Evolutionary conservation across 1,284 basidiomycete species (phyloP), one percentile per base, ranked within the genome.

Genomic region (Rhodotorula sp.): DNA sequence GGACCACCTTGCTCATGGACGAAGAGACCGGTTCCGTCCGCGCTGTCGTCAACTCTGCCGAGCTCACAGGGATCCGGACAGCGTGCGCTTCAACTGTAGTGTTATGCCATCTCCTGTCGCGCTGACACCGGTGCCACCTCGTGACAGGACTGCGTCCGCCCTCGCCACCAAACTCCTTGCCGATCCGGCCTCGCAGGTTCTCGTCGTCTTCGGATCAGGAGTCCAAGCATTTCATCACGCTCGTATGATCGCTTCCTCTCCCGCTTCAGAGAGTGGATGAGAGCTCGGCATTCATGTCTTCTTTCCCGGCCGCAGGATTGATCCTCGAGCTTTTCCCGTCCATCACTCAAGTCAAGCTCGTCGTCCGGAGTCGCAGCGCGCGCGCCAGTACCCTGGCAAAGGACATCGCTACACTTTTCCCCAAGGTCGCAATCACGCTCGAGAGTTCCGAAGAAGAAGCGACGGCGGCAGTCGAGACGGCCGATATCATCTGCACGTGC

Each of bases 401-500:
- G 6, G 33, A 49, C 6, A 10, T 69, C 4, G 17, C 26, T 20
- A 12, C 7, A 2, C 62, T 67, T 15, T 69, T 61, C 42, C n/a
- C 55, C 4, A 49, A 22, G 48, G 22, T 15, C 22, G 22, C 10
- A 4, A 63, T 70, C 6, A 14, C 30, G 10, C 18, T 48, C 29
- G 24, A 29, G 5, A 42, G 10, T 42, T 42, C 37, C 37, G 26
- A 14, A 1, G n/a, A 45, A 1, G 24, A 60, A 0, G 29, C 68
- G 24, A 20, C 20, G 12, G 61, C n/a, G 12, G 55, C 48, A 15
- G 56, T 72, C 10, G 3, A 22, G 12, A 12, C n/a, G 10, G 75
- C 75, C 17, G 74, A 77, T 56, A 68, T 77, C 58, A 65, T 77
- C 48, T 77, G 76, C 74, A 64, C 64, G 76, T 75, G 20, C 48